Evolutionary conservation across 2,329 filamentous ascomycete species (phyloP).

Genomic region (Pseudogymnoascus sp.): DNA sequence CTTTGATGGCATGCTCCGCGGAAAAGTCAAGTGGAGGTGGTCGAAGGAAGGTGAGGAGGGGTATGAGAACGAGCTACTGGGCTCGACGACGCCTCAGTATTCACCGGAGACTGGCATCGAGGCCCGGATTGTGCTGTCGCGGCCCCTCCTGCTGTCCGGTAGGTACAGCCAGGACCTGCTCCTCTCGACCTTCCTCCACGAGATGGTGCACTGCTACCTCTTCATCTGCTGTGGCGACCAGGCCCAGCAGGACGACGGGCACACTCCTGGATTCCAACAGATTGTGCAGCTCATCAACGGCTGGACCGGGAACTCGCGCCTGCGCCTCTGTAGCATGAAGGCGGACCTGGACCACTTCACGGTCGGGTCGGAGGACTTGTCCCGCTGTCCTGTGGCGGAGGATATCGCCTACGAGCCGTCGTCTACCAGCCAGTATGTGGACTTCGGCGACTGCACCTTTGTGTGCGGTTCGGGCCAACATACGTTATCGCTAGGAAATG

Average conservation of each 20-base stretch:
- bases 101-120: slow-evolving; percentile 45
- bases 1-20: slow-evolving; percentile 49
- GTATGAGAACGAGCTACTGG: slow-evolving; percentile 52
- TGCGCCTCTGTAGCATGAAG: slow-evolving; percentile 54
- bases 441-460: slow-evolving; percentile 1
- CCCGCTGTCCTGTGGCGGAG: neutral
- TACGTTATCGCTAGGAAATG: neutral
- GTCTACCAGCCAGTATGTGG: neutral
- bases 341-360: slow-evolving; percentile 52
- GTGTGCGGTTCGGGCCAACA: slow-evolving; percentile 3
- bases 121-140: slow-evolving; percentile 56
- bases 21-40: slow-evolving; percentile 59
- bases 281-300: slow-evolving; percentile 55
- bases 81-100: slow-evolving; percentile 53
- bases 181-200: slow-evolving; percentile 59
- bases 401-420: neutral
- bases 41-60: slow-evolving; percentile 43
- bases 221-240: slow-evolving; percentile 56
- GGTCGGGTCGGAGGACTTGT: slow-evolving; percentile 14
- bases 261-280: slow-evolving; percentile 52
- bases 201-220: slow-evolving; percentile 61
- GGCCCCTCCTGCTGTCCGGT: slow-evolving; percentile 47
- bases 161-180: slow-evolving; percentile 53
- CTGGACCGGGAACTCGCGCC: slow-evolving; percentile 51
- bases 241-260: slow-evolving; percentile 49